Evolutionary conservation across 495 filamentous ascomycete genomes (phyloP).

Genomic region (Daldinia loculata): DNA sequence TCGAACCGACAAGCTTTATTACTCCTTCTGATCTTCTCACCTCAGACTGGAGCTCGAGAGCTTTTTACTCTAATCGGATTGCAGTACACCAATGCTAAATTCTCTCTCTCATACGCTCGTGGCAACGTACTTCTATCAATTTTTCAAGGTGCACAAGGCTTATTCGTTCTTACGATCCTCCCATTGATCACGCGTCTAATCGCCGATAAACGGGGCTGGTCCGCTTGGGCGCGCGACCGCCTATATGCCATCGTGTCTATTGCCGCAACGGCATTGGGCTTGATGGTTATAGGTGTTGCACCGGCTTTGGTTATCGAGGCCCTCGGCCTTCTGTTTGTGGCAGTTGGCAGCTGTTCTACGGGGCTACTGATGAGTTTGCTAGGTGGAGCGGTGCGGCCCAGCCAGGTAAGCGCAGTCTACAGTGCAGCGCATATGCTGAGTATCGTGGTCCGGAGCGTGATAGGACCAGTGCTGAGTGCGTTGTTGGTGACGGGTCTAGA

Average conservation of each 20-base stretch:
- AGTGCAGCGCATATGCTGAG: neutral
- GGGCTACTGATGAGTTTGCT: neutral
- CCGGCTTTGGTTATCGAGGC: neutral
- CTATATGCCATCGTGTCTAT: neutral
- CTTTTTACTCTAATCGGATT: neutral
- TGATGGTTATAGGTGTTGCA: neutral
- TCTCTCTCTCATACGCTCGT: neutral
- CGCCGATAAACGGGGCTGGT: neutral
- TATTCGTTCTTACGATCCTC: neutral
- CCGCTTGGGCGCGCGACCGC: neutral
- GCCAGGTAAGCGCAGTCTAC: constrained; percentile 1
- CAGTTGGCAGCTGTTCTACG: neutral
- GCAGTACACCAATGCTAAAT: neutral
- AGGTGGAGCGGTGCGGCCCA: neutral
- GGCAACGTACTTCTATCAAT: neutral
- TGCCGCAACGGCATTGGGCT: neutral
- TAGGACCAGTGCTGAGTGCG: neutral
- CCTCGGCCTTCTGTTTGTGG: neutral
- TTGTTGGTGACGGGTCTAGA: neutral
- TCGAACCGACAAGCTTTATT: neutral
- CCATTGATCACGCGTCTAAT: neutral
- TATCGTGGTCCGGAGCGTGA: neutral
- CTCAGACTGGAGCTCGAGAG: neutral
- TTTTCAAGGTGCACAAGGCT: neutral
- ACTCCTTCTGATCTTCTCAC: neutral